Evolutionary conservation across 1,284 basidiomycete species (phyloP).

Genomic region (Tylopilus orsonianus): DNA sequence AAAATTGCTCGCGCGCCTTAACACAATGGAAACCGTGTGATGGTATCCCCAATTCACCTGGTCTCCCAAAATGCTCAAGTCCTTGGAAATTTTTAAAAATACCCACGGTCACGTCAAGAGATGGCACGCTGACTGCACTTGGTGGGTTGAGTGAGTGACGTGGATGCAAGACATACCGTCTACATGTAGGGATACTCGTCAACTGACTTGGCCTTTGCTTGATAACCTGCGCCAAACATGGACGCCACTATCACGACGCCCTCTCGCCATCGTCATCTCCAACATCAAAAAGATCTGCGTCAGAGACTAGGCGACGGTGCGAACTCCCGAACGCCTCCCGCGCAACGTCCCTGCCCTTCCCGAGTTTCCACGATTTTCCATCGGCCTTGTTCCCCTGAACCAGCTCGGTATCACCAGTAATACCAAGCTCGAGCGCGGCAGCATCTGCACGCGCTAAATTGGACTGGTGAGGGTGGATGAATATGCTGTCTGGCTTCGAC

Average conservation of each 20-base stretch:
- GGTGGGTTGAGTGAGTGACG: too few relatives aligned
- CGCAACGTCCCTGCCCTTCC: slow-evolving; percentile 40
- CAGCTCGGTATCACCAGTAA: slow-evolving; percentile 44
- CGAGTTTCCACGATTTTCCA: slow-evolving; percentile 40
- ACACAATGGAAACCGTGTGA: too few relatives aligned
- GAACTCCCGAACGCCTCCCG: slow-evolving; percentile 29
- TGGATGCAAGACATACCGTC: background rate
- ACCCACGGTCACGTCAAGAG: background rate
- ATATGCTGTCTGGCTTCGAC: slow-evolving; percentile 56
- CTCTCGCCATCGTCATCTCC: slow-evolving; percentile 16
- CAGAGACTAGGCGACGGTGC: slow-evolving; percentile 7
- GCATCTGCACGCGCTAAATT: slow-evolving; percentile 66
- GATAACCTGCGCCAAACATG: slow-evolving; percentile 2
- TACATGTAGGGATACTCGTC: background rate
- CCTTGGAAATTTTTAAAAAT: background rate
- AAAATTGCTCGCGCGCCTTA: too few relatives aligned
- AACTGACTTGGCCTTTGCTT: background rate
- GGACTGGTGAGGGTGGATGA: slow-evolving; percentile 61
- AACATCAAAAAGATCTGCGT: slow-evolving; percentile 13
- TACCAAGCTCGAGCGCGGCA: slow-evolving; percentile 50
- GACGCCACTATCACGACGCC: background rate
- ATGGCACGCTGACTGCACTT: too few relatives aligned
- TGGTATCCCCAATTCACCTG: too few relatives aligned
- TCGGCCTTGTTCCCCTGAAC: slow-evolving; percentile 36
- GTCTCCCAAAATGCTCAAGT: too few relatives aligned